Percentiles rank a stretch among this genome's conserved stretches.
phyloP scores from a whole-genome alignment of 2,329 filamentous ascomycete species.

The Thermomyces lanuginosus region DNA sequence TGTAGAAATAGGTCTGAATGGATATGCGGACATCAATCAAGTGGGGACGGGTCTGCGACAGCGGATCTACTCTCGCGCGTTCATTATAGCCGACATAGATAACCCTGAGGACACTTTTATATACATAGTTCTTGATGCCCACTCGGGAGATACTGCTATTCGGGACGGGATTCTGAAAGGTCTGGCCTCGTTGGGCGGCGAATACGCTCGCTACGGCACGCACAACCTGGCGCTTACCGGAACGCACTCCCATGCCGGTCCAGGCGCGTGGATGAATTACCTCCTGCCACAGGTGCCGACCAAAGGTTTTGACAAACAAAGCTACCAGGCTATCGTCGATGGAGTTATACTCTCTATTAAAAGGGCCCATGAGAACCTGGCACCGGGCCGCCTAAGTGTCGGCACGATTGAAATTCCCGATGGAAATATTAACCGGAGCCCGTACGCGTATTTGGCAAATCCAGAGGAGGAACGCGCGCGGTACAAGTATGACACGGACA shows the following conservation, averaged over 20 bases:
- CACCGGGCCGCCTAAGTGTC: constrained; percentile 53
- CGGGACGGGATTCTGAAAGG: constrained; percentile 72
- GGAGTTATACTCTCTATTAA: constrained; percentile 69
- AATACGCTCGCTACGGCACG: constrained; percentile 59
- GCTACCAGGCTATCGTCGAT: constrained; percentile 76
- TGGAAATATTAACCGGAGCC: constrained; percentile 77
- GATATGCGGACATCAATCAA: constrained; percentile 76
- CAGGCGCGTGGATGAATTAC: constrained; percentile 89
- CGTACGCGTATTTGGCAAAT: constrained; percentile 77
- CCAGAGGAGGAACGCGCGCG: constrained; percentile 55
- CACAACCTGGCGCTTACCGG: constrained; percentile 80
- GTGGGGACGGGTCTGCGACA: constrained; percentile 71
- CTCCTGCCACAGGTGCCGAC: constrained; percentile 81
- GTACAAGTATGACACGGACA: constrained; percentile 54
- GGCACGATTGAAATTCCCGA: constrained; percentile 53
- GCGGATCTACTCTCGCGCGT: constrained; percentile 73
- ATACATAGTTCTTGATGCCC: constrained; percentile 74
- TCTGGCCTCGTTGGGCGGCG: constrained; percentile 49
- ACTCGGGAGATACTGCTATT: constrained; percentile 77
- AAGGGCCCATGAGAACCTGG: constrained; percentile 57
- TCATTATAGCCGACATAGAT: constrained; percentile 59
- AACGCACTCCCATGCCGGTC: constrained; percentile 83
- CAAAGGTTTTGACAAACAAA: constrained; percentile 70
- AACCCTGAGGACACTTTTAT: constrained; percentile 57
- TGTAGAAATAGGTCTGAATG: constrained; percentile 80